Percentiles rank a stretch among this genome's conserved stretches.
Conservation (phyloP, 2,329 filamentous ascomycete genomes). For the Beauveria sp. region DNA sequence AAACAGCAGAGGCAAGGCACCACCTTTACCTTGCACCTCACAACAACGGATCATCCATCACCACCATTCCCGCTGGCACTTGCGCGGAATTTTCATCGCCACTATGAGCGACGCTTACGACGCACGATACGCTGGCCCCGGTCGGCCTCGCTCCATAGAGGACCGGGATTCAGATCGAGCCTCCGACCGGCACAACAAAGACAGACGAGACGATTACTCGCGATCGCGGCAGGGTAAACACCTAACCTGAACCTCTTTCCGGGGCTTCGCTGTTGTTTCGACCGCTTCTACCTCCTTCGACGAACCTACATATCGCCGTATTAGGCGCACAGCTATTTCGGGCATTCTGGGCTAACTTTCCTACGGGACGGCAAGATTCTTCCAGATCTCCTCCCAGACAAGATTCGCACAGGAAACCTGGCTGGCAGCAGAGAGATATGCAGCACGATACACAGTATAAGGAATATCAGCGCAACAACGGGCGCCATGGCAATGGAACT, state of each 20-base stretch:
- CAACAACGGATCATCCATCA: background rate
- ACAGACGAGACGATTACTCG: constrained; percentile 30
- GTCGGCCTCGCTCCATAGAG: constrained; percentile 16
- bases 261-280: background rate
- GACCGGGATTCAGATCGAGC: constrained; percentile 17
- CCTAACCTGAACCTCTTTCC: constrained; percentile 26
- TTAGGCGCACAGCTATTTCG: constrained; percentile 14
- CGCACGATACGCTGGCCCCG: constrained; percentile 24
- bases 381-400: constrained; percentile 37
- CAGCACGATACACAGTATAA: constrained; percentile 15
- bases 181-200: constrained; percentile 10
- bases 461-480: constrained; percentile 16
- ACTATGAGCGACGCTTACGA: constrained; percentile 39
- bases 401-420: constrained; percentile 28
- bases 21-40: no score
- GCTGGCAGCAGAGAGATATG: constrained; percentile 20
- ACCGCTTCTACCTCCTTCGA: background rate
- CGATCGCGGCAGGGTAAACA: constrained; percentile 45
- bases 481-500: constrained; percentile 6
- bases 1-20: background rate
- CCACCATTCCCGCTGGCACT: background rate
- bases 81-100: constrained; percentile 17
- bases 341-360: constrained; percentile 38
- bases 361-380: constrained; percentile 34
- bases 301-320: background rate